Percentiles rank a stretch among this genome's conserved stretches.
Evolutionary conservation across 192 early-diverging fungal genomes (phyloP).

Genomic region (Fimicolochytrium jonesii): DNA sequence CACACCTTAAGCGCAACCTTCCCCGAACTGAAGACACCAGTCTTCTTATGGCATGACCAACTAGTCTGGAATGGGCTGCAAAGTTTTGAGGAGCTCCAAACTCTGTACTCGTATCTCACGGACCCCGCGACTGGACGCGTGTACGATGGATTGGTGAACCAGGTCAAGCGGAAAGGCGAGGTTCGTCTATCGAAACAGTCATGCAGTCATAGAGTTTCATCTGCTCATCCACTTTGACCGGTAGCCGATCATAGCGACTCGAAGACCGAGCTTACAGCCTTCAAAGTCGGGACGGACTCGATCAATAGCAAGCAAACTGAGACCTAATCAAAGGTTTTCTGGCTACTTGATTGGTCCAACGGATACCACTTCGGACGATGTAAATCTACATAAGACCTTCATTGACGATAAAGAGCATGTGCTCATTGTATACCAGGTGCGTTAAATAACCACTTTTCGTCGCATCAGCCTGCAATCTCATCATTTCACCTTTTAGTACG

Average conservation of each 20-base stretch:
- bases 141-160: slow-evolving; percentile 34
- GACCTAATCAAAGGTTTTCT: slow-evolving; percentile 22
- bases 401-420: slow-evolving; percentile 4
- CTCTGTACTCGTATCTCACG: slow-evolving; percentile 33
- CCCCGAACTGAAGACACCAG: neutral
- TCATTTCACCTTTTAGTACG: slow-evolving; percentile 5
- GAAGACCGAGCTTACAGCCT: neutral
- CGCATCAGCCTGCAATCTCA: neutral
- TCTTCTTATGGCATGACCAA: slow-evolving; percentile 28
- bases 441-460: neutral
- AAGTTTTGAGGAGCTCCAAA: neutral
- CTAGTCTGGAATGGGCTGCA: slow-evolving; percentile 25
- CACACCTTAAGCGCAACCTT: slow-evolving; percentile 7
- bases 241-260: slow-evolving; percentile 18
- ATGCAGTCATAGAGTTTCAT: too few relatives aligned
- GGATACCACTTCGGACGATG: neutral
- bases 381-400: slow-evolving; percentile 12
- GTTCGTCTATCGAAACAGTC: slow-evolving; percentile 14
- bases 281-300: neutral
- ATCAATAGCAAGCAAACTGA: too few relatives aligned
- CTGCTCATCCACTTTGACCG: too few relatives aligned
- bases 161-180: slow-evolving; percentile 43
- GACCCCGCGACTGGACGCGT: slow-evolving; percentile 38
- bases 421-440: slow-evolving; percentile 31
- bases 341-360: slow-evolving; percentile 32